Conservation (phyloP, 2,329 filamentous ascomycete genomes). For the Cadophora luteo-olivacea region DNA sequence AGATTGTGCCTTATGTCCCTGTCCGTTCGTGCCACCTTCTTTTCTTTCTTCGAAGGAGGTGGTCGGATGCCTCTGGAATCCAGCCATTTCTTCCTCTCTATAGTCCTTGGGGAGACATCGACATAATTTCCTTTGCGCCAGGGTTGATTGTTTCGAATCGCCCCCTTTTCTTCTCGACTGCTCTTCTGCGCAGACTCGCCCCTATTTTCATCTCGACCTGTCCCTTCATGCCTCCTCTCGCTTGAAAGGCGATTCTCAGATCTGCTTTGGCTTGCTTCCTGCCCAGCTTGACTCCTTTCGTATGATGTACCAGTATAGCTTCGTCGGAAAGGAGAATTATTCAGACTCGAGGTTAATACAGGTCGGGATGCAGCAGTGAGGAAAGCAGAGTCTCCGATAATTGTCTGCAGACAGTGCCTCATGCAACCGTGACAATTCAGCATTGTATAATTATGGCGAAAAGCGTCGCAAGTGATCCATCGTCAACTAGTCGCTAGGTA, state of each 20-base stretch:
- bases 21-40: conserved; percentile 16
- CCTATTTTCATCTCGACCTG: background rate
- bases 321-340: conserved; percentile 19
- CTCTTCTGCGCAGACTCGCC: background rate
- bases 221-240: background rate
- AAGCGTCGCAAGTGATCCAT: conserved; percentile 1
- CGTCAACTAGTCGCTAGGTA: background rate
- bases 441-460: conserved; percentile 30
- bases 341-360: conserved; percentile 2
- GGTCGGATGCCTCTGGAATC: conserved; percentile 36
- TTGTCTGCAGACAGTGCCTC: conserved; percentile 38
- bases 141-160: background rate
- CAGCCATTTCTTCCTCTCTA: conserved; percentile 33
- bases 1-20: conserved; percentile 35
- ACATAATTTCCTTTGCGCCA: background rate
- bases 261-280: conserved; percentile 10
- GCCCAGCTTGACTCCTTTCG: conserved; percentile 2
- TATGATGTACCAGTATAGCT: conserved; percentile 23
- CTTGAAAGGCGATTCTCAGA: background rate
- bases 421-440: conserved; percentile 42
- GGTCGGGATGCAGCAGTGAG: conserved; percentile 23
- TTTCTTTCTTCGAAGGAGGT: conserved; percentile 23
- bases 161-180: background rate
- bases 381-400: conserved; percentile 37
- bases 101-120: conserved; percentile 4